phyloP scores from a whole-genome alignment of 2,329 filamentous ascomycete species.

The Pestalotiopsis sp. region DNA sequence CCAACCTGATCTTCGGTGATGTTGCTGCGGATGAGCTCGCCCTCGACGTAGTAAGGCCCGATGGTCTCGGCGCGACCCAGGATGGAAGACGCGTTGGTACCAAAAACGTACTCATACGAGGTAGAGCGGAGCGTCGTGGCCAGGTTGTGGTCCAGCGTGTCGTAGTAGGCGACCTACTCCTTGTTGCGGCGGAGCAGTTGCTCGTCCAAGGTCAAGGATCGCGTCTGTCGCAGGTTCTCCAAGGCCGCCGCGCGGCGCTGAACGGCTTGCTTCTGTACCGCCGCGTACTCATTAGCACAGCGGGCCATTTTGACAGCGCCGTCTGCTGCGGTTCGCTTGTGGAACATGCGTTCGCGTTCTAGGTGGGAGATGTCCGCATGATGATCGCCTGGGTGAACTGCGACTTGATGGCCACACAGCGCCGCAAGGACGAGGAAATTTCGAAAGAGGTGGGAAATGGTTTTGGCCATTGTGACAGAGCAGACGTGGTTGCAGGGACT shows the following conservation, averaged over 20 bases:
- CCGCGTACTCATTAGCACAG: background rate
- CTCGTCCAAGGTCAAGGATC: background rate
- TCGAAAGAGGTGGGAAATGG: background rate
- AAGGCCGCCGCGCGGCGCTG: background rate
- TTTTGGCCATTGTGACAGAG: background rate
- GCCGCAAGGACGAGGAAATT: background rate
- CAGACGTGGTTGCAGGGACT: background rate
- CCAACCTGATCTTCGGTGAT: constrained; percentile 49
- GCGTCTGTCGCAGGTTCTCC: background rate
- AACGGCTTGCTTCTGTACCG: background rate
- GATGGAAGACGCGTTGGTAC: constrained; percentile 45
- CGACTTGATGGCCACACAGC: background rate
- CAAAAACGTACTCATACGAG: constrained; percentile 35
- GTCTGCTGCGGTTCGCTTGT: background rate
- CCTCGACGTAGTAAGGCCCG: constrained; percentile 55
- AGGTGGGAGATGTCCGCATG: background rate
- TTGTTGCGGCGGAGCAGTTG: background rate
- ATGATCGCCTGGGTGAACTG: background rate
- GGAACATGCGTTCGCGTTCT: background rate
- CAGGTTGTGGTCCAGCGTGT: constrained; percentile 23
- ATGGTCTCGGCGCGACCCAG: constrained; percentile 53
- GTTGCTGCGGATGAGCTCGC: constrained; percentile 50
- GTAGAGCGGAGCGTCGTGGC: constrained; percentile 29
- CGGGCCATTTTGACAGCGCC: background rate
- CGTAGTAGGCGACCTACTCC: background rate